Percentiles rank a stretch among this genome's conserved stretches.
These are phyloP conservation scores for Babesia microti DNA, from an alignment of 169 alveolate genomes.

Conservation along the genomic window DNA sequence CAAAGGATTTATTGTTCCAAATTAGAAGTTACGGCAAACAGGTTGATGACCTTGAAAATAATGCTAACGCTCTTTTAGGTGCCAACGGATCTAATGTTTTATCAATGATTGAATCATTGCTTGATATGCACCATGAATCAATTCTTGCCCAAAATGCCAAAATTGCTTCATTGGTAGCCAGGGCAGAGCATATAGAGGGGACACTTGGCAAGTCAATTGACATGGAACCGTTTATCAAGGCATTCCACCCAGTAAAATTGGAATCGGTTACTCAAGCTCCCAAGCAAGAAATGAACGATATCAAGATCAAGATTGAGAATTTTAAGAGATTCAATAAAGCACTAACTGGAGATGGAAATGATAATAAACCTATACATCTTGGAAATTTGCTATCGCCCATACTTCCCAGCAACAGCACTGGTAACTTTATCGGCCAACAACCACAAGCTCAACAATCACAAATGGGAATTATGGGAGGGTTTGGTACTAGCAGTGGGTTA, in stretches of 20 bases:
- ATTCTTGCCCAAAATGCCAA: conserved; percentile 7
- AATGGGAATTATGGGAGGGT: neutral
- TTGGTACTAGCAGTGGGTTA: neutral
- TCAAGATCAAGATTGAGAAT: conserved; percentile 27
- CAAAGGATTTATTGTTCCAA: conserved; percentile 27
- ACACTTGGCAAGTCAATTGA: neutral
- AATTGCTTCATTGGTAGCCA: conserved; percentile 8
- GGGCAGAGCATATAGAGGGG: conserved; percentile 7
- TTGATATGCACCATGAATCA: conserved; percentile 12
- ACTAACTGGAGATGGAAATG: conserved; percentile 8
- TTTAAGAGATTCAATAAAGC: conserved; percentile 35
- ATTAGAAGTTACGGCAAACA: conserved; percentile 15
- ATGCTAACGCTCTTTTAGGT: conserved; percentile 24
- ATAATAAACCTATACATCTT: conserved; percentile 10
- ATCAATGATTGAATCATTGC: conserved; percentile 14
- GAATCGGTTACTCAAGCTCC: neutral
- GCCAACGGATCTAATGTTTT: conserved; percentile 24
- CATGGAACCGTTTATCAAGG: conserved; percentile 16
- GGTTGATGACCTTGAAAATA: conserved; percentile 11
- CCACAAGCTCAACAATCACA: conserved; percentile 7
- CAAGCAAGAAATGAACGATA: conserved; percentile 3
- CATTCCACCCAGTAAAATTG: conserved; percentile 10
- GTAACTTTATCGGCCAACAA: too few species aligned
- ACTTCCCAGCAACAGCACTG: too few species aligned
- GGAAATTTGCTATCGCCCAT: conserved; percentile 25